Evolutionary conservation across 2,329 filamentous ascomycete species (phyloP), one percentile per base, ranked within the genome.

Genomic region (Fusarium poae): DNA sequence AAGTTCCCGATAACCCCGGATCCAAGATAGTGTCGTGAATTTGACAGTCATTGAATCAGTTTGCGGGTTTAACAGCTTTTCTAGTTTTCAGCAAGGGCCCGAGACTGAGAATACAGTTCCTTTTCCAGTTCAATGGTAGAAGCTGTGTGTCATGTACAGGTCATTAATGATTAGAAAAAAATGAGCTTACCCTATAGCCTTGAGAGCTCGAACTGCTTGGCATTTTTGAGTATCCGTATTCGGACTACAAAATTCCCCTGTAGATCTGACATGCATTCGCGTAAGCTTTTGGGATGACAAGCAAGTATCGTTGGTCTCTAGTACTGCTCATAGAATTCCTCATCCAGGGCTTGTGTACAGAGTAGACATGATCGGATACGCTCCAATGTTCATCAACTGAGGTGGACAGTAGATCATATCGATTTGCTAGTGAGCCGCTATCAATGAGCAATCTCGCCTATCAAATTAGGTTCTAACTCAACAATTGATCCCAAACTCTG

Each of bases 391-490:
- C 11, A 6, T 23, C 7, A 18, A 43, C 23, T 8, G 5, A 27
- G 12, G 16, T 18, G 27, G 4, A 15, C 18, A 12, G 10, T 21
- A 6, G 18, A n/a, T 6, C 6, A 18, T 18, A 25, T 6, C 40
- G 3, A 12, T 25, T 20, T 34, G 8, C 27, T 21, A 18, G 21
- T 50, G 16, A 64, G 32, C 50, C 50, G 32, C 58, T 63, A 63
- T 30, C 29, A 6, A 1, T 1, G 10, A 4, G 25, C 21, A 63
- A 63, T 63, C 21, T 63, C 60, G 60, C 50, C 50, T 63, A 63
- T 7, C 2, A 58, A 58, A 64, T 63, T 64, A 16, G 40, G 21
- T 43, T 43, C 21, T 18, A 11, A 18, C 27, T n/a, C 23, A 32
- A 21, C 21, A 18, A 1, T n/a, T 21, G 18, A 32, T 21, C 10